Evolutionary conservation across 1,139 yeast species (phyloP).

Genomic region (Yamadazyma buinensis): DNA sequence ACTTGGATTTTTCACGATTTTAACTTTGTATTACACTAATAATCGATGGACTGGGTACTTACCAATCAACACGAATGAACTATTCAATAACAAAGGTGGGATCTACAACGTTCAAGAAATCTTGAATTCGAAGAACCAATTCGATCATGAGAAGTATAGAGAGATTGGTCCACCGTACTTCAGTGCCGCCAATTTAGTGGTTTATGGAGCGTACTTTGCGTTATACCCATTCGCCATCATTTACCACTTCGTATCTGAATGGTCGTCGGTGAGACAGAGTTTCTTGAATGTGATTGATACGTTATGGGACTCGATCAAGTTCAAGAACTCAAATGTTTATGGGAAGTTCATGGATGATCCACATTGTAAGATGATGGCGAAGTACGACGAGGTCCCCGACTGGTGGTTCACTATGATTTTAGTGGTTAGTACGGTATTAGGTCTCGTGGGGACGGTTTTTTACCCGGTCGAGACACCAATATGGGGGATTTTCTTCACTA

Average conservation of each 20-base stretch:
- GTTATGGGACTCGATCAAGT: conserved; percentile 25
- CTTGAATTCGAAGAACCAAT: conserved; percentile 26
- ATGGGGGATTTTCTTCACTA: conserved; percentile 55
- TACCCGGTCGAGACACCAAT: conserved; percentile 49
- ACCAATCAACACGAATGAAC: conserved; percentile 36
- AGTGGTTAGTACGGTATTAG: conserved; percentile 42
- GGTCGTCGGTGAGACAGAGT: conserved; percentile 42
- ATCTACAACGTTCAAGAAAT: conserved; percentile 32
- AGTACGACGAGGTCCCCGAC: conserved; percentile 59
- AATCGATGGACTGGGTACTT: conserved; percentile 38
- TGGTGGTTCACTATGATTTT: conserved; percentile 53
- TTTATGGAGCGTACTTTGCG: conserved; percentile 41
- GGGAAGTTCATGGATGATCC: conserved; percentile 52
- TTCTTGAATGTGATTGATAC: conserved; percentile 35
- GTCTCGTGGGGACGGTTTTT: conserved; percentile 41
- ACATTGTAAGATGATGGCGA: conserved; percentile 52
- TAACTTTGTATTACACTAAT: conserved; percentile 33
- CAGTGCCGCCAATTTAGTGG: conserved; percentile 39
- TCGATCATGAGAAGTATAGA: conserved; percentile 28
- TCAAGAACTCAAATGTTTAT: conserved; percentile 39
- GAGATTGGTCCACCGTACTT: conserved; percentile 43
- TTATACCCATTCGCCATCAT: conserved; percentile 41
- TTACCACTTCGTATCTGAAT: conserved; percentile 37
- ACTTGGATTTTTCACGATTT: conserved; percentile 29
- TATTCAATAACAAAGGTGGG: conserved; percentile 33